Conservation (phyloP, 2,329 filamentous ascomycete genomes). For the Neurospora sp. region DNA sequence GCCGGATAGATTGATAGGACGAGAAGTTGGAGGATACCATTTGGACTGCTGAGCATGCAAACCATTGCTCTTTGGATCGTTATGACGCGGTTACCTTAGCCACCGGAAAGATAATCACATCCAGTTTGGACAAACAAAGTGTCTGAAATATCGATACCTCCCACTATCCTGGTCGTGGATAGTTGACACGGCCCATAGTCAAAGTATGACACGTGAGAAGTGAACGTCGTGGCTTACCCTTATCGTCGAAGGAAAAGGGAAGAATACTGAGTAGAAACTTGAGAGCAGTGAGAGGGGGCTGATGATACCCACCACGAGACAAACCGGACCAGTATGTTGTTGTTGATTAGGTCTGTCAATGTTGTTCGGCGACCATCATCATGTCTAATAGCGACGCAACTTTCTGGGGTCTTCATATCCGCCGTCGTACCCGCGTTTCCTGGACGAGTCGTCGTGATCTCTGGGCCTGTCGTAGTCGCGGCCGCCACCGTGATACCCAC, state of each 20-base stretch:
- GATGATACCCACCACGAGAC: conserved; percentile 38
- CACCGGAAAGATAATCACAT: background rate
- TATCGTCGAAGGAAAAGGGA: conserved; percentile 16
- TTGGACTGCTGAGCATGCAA: background rate
- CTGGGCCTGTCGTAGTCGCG: conserved; percentile 42
- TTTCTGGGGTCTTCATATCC: conserved; percentile 70
- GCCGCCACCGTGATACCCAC: conserved; percentile 26
- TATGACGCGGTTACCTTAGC: background rate
- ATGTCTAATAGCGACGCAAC: conserved; percentile 51
- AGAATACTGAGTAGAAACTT: conserved; percentile 15
- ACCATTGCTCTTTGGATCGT: background rate
- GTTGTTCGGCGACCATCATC: conserved; percentile 18
- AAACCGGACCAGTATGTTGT: conserved; percentile 1
- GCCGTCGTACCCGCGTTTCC: conserved; percentile 67
- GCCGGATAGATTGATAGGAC: background rate
- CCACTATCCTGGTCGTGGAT: background rate
- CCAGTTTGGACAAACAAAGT: background rate
- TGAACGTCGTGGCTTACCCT: conserved; percentile 19
- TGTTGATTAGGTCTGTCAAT: background rate
- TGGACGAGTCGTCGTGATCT: conserved; percentile 41
- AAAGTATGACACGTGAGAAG: background rate
- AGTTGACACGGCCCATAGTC: background rate
- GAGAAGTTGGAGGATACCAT: background rate
- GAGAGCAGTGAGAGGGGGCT: conserved; percentile 7
- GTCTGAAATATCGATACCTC: background rate